phyloP scores from a whole-genome alignment of 2,329 filamentous ascomycete genomes.

The Hymenoscyphus fraxineus region DNA sequence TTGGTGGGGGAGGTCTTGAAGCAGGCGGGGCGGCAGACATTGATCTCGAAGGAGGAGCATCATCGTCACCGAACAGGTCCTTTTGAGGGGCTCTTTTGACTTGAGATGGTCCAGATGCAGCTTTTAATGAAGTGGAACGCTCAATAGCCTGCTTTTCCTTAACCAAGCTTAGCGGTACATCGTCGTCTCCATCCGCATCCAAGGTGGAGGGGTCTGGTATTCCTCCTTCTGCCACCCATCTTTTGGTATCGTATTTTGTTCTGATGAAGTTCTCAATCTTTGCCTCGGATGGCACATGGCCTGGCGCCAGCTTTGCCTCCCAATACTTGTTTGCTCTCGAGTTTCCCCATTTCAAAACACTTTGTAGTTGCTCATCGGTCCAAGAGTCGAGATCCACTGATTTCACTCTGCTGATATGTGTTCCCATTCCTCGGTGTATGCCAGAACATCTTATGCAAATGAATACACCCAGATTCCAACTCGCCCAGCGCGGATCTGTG shows the following conservation, averaged over 20 bases:
- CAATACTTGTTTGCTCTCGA: slow-evolving; percentile 97
- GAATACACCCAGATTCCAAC: slow-evolving; percentile 97
- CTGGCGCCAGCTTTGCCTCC: slow-evolving; percentile 88
- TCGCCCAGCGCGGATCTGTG: slow-evolving; percentile 96
- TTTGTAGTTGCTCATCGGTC: slow-evolving; percentile 97
- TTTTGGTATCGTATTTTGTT: slow-evolving; percentile 97
- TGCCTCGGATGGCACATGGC: slow-evolving; percentile 88
- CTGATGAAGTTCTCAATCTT: slow-evolving; percentile 99
- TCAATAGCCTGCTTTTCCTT: slow-evolving; percentile 65
- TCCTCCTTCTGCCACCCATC: slow-evolving; percentile 98
- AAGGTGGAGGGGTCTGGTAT: slow-evolving; percentile 90
- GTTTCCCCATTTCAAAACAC: slow-evolving; percentile 93
- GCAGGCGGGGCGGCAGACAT: slow-evolving; percentile 66
- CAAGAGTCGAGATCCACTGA: slow-evolving; percentile 96
- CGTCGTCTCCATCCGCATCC: slow-evolving; percentile 80
- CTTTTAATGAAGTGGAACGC: slow-evolving; percentile 39
- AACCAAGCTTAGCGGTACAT: slow-evolving; percentile 61
- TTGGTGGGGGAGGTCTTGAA: slow-evolving; percentile 53
- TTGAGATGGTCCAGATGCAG: slow-evolving; percentile 31
- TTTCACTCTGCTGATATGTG: slow-evolving; percentile 96
- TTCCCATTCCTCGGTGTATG: slow-evolving; percentile 98
- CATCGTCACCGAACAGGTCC: slow-evolving; percentile 78
- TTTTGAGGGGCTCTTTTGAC: slow-evolving; percentile 50
- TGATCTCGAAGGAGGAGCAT: slow-evolving; percentile 62
- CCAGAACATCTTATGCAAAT: slow-evolving; percentile 98